Conservation (phyloP, 2,329 filamentous ascomycete genomes). For the Nemania sp. region DNA sequence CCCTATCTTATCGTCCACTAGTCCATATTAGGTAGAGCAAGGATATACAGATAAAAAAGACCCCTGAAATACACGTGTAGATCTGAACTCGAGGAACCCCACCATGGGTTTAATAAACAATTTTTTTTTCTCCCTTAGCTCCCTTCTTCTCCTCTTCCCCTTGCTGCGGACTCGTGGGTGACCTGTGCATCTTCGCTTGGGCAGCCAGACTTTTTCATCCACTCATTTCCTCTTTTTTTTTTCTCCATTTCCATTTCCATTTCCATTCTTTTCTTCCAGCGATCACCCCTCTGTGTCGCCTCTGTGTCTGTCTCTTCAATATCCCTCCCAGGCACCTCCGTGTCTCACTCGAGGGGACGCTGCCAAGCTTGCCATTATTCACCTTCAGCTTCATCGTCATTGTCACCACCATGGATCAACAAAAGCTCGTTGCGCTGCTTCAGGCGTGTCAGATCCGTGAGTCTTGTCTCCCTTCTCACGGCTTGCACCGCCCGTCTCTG, state of each 20-base stretch:
- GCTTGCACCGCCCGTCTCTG: background rate
- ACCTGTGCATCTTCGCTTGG: constrained; percentile 22
- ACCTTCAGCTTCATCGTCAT: constrained; percentile 2
- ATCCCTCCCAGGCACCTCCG: constrained; percentile 12
- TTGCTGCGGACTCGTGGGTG: constrained; percentile 20
- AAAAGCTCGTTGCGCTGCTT: constrained; percentile 84
- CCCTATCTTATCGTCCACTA: constrained; percentile 27
- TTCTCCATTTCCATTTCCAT: background rate
- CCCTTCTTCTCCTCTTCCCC: constrained; percentile 14
- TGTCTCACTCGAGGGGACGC: constrained; percentile 22
- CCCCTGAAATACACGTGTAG: background rate
- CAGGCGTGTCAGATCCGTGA: constrained; percentile 85
- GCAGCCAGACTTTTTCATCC: constrained; percentile 17
- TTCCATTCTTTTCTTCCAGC: background rate
- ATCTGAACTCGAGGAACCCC: constrained; percentile 17
- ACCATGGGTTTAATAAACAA: constrained; percentile 28
- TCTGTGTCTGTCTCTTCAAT: constrained; percentile 12
- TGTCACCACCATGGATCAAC: constrained; percentile 69
- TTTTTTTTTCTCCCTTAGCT: constrained; percentile 27
- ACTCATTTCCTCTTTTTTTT: constrained; percentile 1
- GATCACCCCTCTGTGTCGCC: constrained; percentile 1
- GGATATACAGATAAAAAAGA: too few relatives aligned
- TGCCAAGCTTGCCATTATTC: too few relatives aligned
- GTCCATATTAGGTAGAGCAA: too few relatives aligned
- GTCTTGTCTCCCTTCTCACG: constrained; percentile 44